Evolutionary conservation across 805 yeast genomes (phyloP).

Genomic region (Starmerella khaoyaiensis): DNA sequence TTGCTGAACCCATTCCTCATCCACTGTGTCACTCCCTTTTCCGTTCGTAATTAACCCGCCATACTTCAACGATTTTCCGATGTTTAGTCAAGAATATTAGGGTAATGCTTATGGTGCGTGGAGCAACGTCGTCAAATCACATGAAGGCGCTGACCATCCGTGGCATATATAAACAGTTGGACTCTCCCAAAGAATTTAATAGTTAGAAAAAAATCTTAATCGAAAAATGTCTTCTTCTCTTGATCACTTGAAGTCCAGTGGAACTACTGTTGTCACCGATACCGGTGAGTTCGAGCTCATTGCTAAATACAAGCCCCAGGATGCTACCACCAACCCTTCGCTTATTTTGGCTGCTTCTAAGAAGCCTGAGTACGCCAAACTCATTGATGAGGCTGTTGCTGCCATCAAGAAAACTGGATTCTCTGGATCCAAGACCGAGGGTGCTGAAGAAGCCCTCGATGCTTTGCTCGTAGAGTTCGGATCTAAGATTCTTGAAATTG

Average conservation of each 20-base stretch:
- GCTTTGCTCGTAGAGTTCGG: slow-evolving; percentile 93
- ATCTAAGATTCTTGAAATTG: slow-evolving; percentile 77
- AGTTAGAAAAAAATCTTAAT: no score
- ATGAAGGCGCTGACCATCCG: no score
- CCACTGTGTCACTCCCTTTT: no score
- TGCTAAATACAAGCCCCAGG: slow-evolving; percentile 97
- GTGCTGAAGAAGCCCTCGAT: slow-evolving; percentile 77
- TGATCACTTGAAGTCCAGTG: slow-evolving; percentile 86
- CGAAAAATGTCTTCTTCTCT: slow-evolving; percentile 46
- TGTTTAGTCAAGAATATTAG: no score
- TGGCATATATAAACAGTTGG: background rate
- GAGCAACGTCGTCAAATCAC: background rate
- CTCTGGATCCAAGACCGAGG: slow-evolving; percentile 33
- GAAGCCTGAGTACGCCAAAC: slow-evolving; percentile 74
- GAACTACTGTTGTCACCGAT: slow-evolving; percentile 95
- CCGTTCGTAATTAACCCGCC: no score
- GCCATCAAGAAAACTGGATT: slow-evolving; percentile 47
- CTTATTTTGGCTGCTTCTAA: slow-evolving; percentile 90
- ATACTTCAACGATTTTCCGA: no score
- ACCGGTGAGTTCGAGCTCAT: slow-evolving; percentile 97
- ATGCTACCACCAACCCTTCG: slow-evolving; percentile 98
- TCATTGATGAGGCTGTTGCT: slow-evolving; percentile 82
- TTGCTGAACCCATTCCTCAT: no score
- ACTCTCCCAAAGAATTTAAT: background rate
- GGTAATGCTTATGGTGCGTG: background rate